A percentile compares a stretch with the other conserved stretches of the same genome.
These are phyloP conservation scores for Chaetoscypha palmicola DNA, from an alignment of 2,329 filamentous ascomycete genomes.

Conservation along the genomic window DNA sequence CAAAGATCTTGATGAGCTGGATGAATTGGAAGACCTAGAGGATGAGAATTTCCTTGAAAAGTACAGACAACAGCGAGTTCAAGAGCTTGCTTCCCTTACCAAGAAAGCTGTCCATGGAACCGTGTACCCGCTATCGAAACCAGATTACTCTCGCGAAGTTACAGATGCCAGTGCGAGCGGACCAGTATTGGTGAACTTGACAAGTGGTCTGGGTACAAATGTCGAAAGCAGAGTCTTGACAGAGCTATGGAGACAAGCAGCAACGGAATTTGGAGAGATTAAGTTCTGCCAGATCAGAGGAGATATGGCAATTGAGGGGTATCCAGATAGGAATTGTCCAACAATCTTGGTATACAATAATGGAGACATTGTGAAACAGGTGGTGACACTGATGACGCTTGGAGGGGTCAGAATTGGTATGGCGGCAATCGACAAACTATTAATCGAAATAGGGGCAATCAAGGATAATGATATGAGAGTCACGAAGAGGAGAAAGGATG, in stretches of 20 bases:
- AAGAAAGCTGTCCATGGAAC: constrained; percentile 77
- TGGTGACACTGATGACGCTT: constrained; percentile 80
- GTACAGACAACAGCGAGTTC: constrained; percentile 82
- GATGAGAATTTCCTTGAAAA: constrained; percentile 85
- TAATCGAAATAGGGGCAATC: constrained; percentile 78
- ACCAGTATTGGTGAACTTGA: constrained; percentile 71
- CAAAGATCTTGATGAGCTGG: constrained; percentile 89
- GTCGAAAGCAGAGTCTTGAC: constrained; percentile 76
- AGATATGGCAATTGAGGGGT: constrained; percentile 90
- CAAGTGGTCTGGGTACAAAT: constrained; percentile 70
- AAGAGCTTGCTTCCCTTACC: constrained; percentile 68
- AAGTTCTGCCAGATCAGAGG: constrained; percentile 97
- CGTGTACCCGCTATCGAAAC: constrained; percentile 91
- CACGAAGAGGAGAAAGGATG: constrained; percentile 26
- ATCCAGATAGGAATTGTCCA: constrained; percentile 90
- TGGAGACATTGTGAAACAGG: constrained; percentile 83
- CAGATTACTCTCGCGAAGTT: constrained; percentile 84
- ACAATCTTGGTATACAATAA: constrained; percentile 91
- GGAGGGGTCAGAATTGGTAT: constrained; percentile 65
- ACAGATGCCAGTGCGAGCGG: constrained; percentile 77
- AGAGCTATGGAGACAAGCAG: constrained; percentile 80
- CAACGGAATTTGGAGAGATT: constrained; percentile 80
- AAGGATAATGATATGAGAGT: constrained; percentile 73
- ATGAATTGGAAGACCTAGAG: constrained; percentile 90
- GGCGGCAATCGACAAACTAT: constrained; percentile 69